Conservation (phyloP, 345 rosid species). For the Arabis alpina region DNA sequence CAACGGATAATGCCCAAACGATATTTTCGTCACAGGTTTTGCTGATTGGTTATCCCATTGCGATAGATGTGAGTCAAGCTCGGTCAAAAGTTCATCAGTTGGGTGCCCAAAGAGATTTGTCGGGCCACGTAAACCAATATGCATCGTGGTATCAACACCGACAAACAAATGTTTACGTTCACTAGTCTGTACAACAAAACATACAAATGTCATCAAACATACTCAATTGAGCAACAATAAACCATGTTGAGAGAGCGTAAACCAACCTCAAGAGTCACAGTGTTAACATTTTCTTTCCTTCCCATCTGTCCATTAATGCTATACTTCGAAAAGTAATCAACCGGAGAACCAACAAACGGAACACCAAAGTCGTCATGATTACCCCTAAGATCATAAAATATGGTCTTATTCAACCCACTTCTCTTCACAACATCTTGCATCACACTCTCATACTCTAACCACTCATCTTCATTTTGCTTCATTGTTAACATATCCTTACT, state of each 20-base stretch:
- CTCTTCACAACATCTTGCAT: slow-evolving; percentile 66
- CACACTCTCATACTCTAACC: slow-evolving; percentile 76
- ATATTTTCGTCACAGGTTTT: slow-evolving; percentile 70
- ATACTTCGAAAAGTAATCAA: slow-evolving; percentile 84
- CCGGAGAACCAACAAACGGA: slow-evolving; percentile 57
- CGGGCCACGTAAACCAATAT: slow-evolving; percentile 87
- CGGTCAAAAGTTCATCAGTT: slow-evolving; percentile 67
- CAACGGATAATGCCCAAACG: slow-evolving; percentile 94
- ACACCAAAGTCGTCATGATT: slow-evolving; percentile 96
- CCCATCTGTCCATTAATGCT: slow-evolving; percentile 78
- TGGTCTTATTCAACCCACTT: slow-evolving; percentile 70
- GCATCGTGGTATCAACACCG: slow-evolving; percentile 82
- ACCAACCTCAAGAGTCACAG: slow-evolving; percentile 78
- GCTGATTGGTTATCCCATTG: slow-evolving; percentile 69
- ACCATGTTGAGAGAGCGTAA: background rate
- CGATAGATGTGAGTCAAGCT: slow-evolving; percentile 66
- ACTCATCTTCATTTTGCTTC: slow-evolving; percentile 88
- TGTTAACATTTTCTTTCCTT: slow-evolving; percentile 59
- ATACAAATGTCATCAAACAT: slow-evolving; percentile 31
- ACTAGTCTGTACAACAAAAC: slow-evolving; percentile 52
- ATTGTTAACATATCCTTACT: slow-evolving; percentile 77
- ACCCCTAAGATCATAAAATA: slow-evolving; percentile 93
- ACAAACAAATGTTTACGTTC: slow-evolving; percentile 76
- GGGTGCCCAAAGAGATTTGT: slow-evolving; percentile 97
- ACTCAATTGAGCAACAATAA: no score